Percentiles rank a stretch among this genome's conserved stretches.
These are phyloP conservation scores for Xylaria intraflava DNA, from an alignment of 495 filamentous ascomycete genomes.

Conservation along the genomic window DNA sequence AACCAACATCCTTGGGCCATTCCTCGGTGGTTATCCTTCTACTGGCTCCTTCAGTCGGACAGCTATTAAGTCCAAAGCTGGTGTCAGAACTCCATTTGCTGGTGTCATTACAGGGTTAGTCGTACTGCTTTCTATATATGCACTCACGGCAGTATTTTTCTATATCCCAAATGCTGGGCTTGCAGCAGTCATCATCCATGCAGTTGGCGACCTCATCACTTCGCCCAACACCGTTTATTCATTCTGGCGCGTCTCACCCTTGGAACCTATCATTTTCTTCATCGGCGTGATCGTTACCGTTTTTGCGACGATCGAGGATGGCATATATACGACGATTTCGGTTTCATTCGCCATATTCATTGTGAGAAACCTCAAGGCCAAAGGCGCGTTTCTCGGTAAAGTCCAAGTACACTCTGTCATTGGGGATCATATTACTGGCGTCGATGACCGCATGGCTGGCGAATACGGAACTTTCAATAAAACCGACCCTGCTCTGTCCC, in stretches of 20 bases:
- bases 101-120: slow-evolving; percentile 85
- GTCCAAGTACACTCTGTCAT: slow-evolving; percentile 86
- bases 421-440: slow-evolving; percentile 72
- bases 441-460: slow-evolving; percentile 30
- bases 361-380: slow-evolving; percentile 77
- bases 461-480: slow-evolving; percentile 48
- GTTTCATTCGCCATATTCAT: slow-evolving; percentile 73
- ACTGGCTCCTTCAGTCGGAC: slow-evolving; percentile 97
- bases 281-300: slow-evolving; percentile 86
- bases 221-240: slow-evolving; percentile 90
- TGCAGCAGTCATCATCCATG: slow-evolving; percentile 95
- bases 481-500: slow-evolving; percentile 31
- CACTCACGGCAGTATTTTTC: slow-evolving; percentile 84
- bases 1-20: slow-evolving; percentile 85
- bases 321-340: slow-evolving; percentile 81
- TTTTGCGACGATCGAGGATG: slow-evolving; percentile 82
- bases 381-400: slow-evolving; percentile 79
- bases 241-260: slow-evolving; percentile 88
- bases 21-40: slow-evolving; percentile 88
- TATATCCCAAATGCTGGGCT: slow-evolving; percentile 84
- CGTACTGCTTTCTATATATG: slow-evolving; percentile 92
- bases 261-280: slow-evolving; percentile 93
- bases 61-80: slow-evolving; percentile 96
- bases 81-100: slow-evolving; percentile 86
- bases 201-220: slow-evolving; percentile 91